Conservation (phyloP, 2,329 filamentous ascomycete species). For the Penicillium concentricum region DNA sequence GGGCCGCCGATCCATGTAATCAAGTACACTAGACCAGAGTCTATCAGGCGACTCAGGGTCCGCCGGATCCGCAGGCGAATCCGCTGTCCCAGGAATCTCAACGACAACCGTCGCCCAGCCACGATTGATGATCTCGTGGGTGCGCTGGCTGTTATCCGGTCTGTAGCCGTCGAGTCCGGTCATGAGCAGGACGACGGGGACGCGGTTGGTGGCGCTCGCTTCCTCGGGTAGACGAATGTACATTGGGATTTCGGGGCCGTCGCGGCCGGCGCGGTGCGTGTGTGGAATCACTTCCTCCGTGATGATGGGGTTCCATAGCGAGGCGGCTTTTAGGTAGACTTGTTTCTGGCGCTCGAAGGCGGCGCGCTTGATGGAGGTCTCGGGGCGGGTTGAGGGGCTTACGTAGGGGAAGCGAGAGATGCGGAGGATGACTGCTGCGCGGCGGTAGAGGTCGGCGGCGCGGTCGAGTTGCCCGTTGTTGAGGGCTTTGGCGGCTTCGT, state of each 20-base stretch:
- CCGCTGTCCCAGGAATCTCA: slow-evolving; percentile 67
- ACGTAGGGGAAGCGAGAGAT: slow-evolving; percentile 67
- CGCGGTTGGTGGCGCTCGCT: slow-evolving; percentile 44
- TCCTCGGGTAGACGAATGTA: slow-evolving; percentile 62
- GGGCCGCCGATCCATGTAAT: slow-evolving; percentile 55
- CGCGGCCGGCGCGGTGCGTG: slow-evolving; percentile 48
- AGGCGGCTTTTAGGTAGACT: slow-evolving; percentile 59
- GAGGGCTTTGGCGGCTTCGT: slow-evolving; percentile 53
- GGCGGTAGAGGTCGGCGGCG: slow-evolving; percentile 65
- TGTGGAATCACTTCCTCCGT: slow-evolving; percentile 63
- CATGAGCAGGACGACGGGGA: slow-evolving; percentile 56
- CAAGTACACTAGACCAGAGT: slow-evolving; percentile 61
- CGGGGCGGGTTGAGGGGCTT: slow-evolving; percentile 20
- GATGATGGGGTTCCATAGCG: slow-evolving; percentile 58
- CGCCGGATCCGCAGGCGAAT: slow-evolving; percentile 62
- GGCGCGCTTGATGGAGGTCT: slow-evolving; percentile 51
- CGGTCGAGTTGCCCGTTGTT: slow-evolving; percentile 50
- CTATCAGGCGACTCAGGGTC: slow-evolving; percentile 62
- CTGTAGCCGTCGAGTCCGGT: slow-evolving; percentile 61
- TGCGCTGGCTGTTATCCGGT: slow-evolving; percentile 53
- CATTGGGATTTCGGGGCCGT: slow-evolving; percentile 59
- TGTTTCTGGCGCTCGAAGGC: slow-evolving; percentile 67
- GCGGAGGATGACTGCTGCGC: slow-evolving; percentile 69
- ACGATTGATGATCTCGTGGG: slow-evolving; percentile 60
- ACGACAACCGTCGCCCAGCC: slow-evolving; percentile 64